Evolutionary conservation across 306 rosid genomes (phyloP), one percentile per base, ranked within the genome.

Genomic region (Prunus mume): DNA sequence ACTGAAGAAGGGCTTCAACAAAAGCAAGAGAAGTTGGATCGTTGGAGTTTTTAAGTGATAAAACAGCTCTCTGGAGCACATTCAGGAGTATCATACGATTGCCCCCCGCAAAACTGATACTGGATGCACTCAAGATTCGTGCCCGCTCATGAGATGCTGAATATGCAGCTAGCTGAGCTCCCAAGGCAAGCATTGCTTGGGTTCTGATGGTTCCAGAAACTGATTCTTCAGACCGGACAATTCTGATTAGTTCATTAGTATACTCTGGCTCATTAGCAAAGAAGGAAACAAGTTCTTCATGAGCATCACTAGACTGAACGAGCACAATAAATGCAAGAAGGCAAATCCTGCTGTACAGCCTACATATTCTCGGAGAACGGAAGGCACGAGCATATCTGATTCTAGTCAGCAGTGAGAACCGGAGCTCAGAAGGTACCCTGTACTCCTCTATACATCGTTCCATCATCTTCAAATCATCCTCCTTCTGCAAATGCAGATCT

Each of bases 1-100:
- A 94, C 84, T 92, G 97, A 86, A 94, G 98, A 68, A 94, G 96
- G 30, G 98, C 96, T 87, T 92, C 98, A 66, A 94, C 96, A 87
- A 94, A 94, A 41, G 96, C 93, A 76, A 92, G 90, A 46, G 95
- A 89, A 62, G 95, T 89, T 68, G 97, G 96, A 86, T 94, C 98
- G 55, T 73, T 89, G 27, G 95, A 90, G 83, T 75, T 86, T 85
- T 91, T 94, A 73, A 94, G 83, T 58, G 95, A 89, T 77, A 90
- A 68, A 76, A 94, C 88, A 74, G 97, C 98, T 83, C 85, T 90
- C 86, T 94, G 98, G 52, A 94, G 96, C 75, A 94, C 98, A 85
- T 94, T 94, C 75, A 94, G 81, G 56, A 94, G 97, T 77, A 94
- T 89, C 96, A 86, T 89, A 76, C 95, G 97, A 71, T 94, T 94